Evolutionary conservation across 192 early-diverging fungal species (phyloP).

Genomic region (Obelidium mucronatum): DNA sequence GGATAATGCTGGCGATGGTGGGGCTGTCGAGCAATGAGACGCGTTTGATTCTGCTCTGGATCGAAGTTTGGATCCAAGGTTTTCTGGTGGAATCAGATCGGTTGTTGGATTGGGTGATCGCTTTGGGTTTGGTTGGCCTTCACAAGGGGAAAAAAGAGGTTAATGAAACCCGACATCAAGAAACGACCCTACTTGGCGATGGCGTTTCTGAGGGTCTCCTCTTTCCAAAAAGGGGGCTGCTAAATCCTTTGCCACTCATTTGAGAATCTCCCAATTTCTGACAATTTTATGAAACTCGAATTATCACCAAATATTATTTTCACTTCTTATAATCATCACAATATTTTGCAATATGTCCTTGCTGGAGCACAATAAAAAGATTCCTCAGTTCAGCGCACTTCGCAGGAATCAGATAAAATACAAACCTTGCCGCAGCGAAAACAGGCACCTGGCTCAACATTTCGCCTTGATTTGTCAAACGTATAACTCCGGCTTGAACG

Average conservation of each 20-base stretch:
- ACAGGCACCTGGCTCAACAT: neutral
- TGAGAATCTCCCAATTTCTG: neutral
- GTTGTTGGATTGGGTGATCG: neutral
- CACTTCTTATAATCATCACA: slow-evolving; percentile 1
- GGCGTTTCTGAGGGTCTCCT: slow-evolving; percentile 11
- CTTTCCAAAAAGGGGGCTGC: slow-evolving; percentile 30
- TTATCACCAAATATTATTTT: too few species aligned
- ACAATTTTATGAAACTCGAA: too few species aligned
- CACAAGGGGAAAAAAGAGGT: neutral
- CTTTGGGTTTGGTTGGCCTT: slow-evolving; percentile 15
- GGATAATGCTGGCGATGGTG: slow-evolving; percentile 4
- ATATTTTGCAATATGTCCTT: slow-evolving; percentile 14
- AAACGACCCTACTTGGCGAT: slow-evolving; percentile 20
- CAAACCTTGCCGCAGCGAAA: slow-evolving; percentile 14
- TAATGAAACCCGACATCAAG: neutral
- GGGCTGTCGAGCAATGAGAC: neutral
- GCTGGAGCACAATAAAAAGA: neutral
- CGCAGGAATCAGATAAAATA: neutral
- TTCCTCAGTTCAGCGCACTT: too few species aligned
- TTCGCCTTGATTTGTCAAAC: neutral
- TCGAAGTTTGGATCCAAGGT: neutral
- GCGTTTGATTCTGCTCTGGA: neutral
- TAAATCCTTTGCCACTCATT: slow-evolving; percentile 29
- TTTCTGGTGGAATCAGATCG: neutral
- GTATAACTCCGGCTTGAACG: slow-evolving; percentile 1